phyloP scores from a whole-genome alignment of 108 stramenopile genomes.

The Pseudonitzschia multistriata region DNA sequence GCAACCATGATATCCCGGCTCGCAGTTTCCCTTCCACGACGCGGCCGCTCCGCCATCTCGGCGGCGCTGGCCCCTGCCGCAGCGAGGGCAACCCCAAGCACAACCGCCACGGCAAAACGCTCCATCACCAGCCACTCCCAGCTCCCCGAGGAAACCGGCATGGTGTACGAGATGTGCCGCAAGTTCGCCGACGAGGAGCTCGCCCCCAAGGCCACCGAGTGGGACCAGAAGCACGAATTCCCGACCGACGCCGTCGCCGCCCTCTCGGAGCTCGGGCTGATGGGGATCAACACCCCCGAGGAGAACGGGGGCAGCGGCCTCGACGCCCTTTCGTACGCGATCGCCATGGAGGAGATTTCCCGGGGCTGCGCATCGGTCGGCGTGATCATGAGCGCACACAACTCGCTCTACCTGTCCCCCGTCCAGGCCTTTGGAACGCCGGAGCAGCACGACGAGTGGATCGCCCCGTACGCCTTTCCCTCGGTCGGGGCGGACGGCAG shows the following conservation, averaged over 20 bases:
- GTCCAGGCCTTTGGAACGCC: slow-evolving; percentile 89
- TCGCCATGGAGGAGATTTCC: slow-evolving; percentile 98
- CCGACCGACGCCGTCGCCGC: slow-evolving; percentile 64
- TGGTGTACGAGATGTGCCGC: slow-evolving; percentile 95
- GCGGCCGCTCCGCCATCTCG: not conserved
- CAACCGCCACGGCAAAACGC: not conserved
- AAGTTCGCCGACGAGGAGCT: slow-evolving; percentile 95
- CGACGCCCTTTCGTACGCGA: slow-evolving; percentile 95
- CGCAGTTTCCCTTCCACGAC: slow-evolving; percentile 22
- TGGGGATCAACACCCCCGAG: slow-evolving; percentile 89
- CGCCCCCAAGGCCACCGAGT: slow-evolving; percentile 84
- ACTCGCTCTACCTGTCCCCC: slow-evolving; percentile 92
- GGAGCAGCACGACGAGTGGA: slow-evolving; percentile 79
- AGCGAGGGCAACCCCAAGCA: not conserved
- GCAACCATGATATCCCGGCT: slow-evolving; percentile 27
- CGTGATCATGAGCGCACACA: slow-evolving; percentile 96
- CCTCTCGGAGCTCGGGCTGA: slow-evolving; percentile 90
- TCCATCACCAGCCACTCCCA: slow-evolving; percentile 67
- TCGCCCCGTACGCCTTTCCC: slow-evolving; percentile 59
- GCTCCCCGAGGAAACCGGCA: slow-evolving; percentile 89
- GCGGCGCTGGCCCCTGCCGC: not conserved
- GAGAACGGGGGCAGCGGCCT: slow-evolving; percentile 87
- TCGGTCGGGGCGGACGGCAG: not conserved
- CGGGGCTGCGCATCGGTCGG: slow-evolving; percentile 95
- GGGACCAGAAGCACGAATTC: slow-evolving; percentile 85